These are phyloP conservation scores for Tardiomyces depauwii DNA, from an alignment of 1,139 yeast genomes.

Conservation along the genomic window DNA sequence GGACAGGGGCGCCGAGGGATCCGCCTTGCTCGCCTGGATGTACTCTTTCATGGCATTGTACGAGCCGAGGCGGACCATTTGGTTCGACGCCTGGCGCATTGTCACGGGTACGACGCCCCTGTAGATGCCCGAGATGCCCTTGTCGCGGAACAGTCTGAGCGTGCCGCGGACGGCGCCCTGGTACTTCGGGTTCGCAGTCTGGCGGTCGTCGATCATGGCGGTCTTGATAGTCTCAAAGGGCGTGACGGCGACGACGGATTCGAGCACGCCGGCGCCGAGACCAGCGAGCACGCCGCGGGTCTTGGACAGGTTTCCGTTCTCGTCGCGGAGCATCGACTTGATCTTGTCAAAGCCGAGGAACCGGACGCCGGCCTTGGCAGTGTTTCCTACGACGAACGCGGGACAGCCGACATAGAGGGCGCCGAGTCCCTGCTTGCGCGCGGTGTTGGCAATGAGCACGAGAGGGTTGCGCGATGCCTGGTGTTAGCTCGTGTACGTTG, in stretches of 20 bases:
- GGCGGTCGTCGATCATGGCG: conserved; percentile 88
- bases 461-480: conserved; percentile 63
- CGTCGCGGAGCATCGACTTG: conserved; percentile 65
- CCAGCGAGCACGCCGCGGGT: conserved; percentile 93
- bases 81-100: conserved; percentile 90
- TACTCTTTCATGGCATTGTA: conserved; percentile 79
- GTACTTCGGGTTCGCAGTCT: conserved; percentile 62
- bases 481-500: conserved; percentile 1
- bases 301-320: conserved; percentile 77
- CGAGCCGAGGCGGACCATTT: conserved; percentile 87
- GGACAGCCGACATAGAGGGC: conserved; percentile 95
- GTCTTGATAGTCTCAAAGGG: conserved; percentile 97
- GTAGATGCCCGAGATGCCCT: conserved; percentile 76
- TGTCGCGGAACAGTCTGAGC: conserved; percentile 52
- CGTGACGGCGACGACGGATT: conserved; percentile 86
- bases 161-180: conserved; percentile 55
- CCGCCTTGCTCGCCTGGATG: conserved; percentile 52
- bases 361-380: conserved; percentile 89
- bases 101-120: conserved; percentile 90
- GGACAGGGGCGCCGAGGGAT: conserved; percentile 53
- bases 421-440: conserved; percentile 65
- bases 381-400: conserved; percentile 90
- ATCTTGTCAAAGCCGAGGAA: conserved; percentile 88
- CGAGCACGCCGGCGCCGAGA: conserved; percentile 89
- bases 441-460: conserved; percentile 61